Base-by-base conservation (phyloP, 208 protist species). In the Wallacemonas sp. region DNA sequence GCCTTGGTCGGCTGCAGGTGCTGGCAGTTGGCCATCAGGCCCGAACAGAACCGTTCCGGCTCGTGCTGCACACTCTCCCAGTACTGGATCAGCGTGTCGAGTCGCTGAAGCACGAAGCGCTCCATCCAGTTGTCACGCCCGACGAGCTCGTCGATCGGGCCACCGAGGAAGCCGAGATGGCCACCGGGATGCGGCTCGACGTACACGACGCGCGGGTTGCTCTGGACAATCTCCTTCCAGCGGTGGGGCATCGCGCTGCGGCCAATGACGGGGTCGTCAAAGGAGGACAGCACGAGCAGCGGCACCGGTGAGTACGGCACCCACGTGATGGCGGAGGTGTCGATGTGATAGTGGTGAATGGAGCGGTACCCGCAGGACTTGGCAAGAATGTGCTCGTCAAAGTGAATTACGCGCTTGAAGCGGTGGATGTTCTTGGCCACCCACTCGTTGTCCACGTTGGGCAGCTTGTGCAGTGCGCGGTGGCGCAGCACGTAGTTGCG, bases 101-200 rank as follows among this genome's bases (percentile, higher is more conserved):
- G 20, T 23, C 75, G 67, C 14, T 80, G 61, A 0, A 74, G 55
- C 33, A 83, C 67, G 25, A 90, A 79, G 18, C 45, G 44, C 41
- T 90, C 68, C 64, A 78, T 62, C 57, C 66, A 79, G 61, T 87
- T 79, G 36, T 72, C 54, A 1, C 39, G 20, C 3, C 50, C 25
- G 31, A 66, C 18, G 44, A 82, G 44, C 70, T 89, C 83, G 18
- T 62, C 48, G 41, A 78, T 62, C 28, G 80, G 80, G 7, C 69
- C 69, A n/a, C 72, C 72, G 12, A 90, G 67, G 57, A 82, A 91
- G 38, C 81, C 85, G 29, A 91, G 61, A 61, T 91, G 85, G 2
- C 85, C 85, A 25, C 81, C 85, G 1, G 49, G 44, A 22, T 63
- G 76, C 7, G 76, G 28, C 62, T 84, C 79, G 12, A 70, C 72